These are phyloP conservation scores for Pseudoscleropodium purum DNA, from an alignment of 225 moss, liverwort and hornwort species.

Conservation along the genomic window DNA sequence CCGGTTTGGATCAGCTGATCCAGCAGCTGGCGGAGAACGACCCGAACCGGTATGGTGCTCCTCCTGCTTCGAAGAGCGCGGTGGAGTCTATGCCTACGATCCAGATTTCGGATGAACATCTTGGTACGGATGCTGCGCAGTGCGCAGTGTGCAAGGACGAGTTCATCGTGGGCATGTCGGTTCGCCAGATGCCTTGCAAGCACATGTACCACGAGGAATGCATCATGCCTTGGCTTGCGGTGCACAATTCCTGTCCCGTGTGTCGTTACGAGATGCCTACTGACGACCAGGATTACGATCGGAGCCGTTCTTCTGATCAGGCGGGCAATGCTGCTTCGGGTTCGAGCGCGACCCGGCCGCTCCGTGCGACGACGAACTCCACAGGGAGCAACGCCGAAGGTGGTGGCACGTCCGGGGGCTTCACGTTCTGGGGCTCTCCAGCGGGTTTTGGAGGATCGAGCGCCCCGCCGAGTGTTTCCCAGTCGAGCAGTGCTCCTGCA, in stretches of 20 bases:
- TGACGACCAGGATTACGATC: conserved; percentile 83
- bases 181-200: conserved; percentile 98
- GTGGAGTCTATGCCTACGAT: conserved; percentile 95
- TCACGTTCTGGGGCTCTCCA: conserved; percentile 63
- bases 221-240: conserved; percentile 85
- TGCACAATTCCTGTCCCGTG: conserved; percentile 96
- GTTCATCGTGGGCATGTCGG: conserved; percentile 63
- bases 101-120: conserved; percentile 67
- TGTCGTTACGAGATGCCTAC: conserved; percentile 98
- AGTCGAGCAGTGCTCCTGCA: conserved; percentile 26
- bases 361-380: background rate
- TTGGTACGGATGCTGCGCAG: conserved; percentile 89
- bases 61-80: conserved; percentile 80
- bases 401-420: conserved; percentile 46
- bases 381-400: conserved; percentile 28
- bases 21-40: conserved; percentile 98
- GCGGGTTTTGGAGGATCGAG: conserved; percentile 60
- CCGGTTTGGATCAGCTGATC: conserved; percentile 92
- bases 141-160: conserved; percentile 99
- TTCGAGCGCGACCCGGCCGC: background rate
- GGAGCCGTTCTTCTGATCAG: conserved; percentile 32
- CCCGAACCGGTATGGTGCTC: conserved; percentile 73
- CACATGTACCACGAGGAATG: conserved; percentile 97
- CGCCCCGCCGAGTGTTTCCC: conserved; percentile 28
- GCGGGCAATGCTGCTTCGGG: background rate